Base-by-base conservation (phyloP, 257 asterid species). In the Fraxinus pennsylvanica region DNA sequence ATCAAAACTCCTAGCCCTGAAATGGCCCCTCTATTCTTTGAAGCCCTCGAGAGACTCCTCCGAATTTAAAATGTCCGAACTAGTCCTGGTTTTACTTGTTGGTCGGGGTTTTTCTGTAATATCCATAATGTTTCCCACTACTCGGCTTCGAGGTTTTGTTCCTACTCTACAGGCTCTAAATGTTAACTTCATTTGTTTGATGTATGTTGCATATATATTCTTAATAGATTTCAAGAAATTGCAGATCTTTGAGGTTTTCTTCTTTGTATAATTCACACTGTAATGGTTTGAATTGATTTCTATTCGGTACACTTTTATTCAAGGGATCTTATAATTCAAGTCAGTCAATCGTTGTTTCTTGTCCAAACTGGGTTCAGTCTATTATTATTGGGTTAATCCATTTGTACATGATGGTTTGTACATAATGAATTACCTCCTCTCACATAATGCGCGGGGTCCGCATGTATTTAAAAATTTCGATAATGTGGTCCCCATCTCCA, bases 21-120 rank as follows among this genome's bases (percentile, higher is more conserved):
- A 77, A 83, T 96, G 91, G 91, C 93, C 61, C 97, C 95, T 3
- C 96, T 96, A 74, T 90, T 93, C 96, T 96, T 93, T 39, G 97
- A 96, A 87, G 84, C 92, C 12, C 68, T 96, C 21, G 97, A 96
- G 80, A 70, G 75, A 80, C 85, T 96, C 76, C 89, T 96, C 84
- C 82, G 76, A 79, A 90, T 87, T 80, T 89, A 79, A 79, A 75
- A n/a, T 68, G 68, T 33, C 30, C 72, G 59, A 66, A 29, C 67
- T 71, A 33, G 15, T 45, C 77, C 2, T 68, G 77, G 79, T 65
- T 83, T 75, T 81, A 70, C 21, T 67, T 81, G 81, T 75, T 65
- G 67, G 33, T 33, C 9, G 17, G 68, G 17, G 7, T 10, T 27
- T 22, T 22, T 63, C 27, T 27, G 69, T 63, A 63, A 27, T 63